These are phyloP conservation scores for Taiwanofungus camphoratus DNA, from an alignment of 1,284 basidiomycete genomes.

Conservation along the genomic window DNA sequence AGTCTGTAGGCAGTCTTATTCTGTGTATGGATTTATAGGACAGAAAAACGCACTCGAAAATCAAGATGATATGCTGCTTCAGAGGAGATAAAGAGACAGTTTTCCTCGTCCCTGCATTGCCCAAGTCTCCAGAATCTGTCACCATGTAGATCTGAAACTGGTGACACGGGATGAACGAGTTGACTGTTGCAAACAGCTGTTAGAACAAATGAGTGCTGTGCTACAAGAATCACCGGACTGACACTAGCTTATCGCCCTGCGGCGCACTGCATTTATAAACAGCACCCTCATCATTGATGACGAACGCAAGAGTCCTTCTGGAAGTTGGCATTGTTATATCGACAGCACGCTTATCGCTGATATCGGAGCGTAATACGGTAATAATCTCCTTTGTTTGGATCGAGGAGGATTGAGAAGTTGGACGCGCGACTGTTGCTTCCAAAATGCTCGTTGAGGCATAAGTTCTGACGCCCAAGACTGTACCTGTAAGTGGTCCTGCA, in stretches of 20 bases:
- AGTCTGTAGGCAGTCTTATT: slow-evolving; percentile 19
- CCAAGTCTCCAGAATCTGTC: slow-evolving; percentile 30
- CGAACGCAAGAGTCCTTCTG: slow-evolving; percentile 19
- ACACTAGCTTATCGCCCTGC: slow-evolving; percentile 13
- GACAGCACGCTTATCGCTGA: slow-evolving; percentile 35
- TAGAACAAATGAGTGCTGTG: background rate
- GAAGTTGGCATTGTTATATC: slow-evolving; percentile 29
- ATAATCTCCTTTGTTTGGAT: slow-evolving; percentile 15
- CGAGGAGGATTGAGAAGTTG: background rate
- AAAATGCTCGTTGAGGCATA: slow-evolving; percentile 14
- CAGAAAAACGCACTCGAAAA: slow-evolving; percentile 35
- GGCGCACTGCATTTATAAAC: slow-evolving; percentile 33
- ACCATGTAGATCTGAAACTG: too few species aligned
- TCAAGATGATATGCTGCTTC: slow-evolving; percentile 36
- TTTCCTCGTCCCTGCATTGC: slow-evolving; percentile 7
- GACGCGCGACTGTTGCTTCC: slow-evolving; percentile 3
- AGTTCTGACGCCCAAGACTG: slow-evolving; percentile 20
- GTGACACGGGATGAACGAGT: too few species aligned
- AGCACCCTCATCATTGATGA: slow-evolving; percentile 41
- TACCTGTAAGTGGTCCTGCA: background rate
- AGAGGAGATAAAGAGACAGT: slow-evolving; percentile 28
- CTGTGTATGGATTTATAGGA: slow-evolving; percentile 4
- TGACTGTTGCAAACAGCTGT: too few species aligned
- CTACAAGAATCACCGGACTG: background rate
- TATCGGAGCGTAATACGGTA: slow-evolving; percentile 34